A percentile compares a stretch with the other conserved stretches of the same genome.
These are phyloP conservation scores for Ascoidea rubescens DNA, from an alignment of 805 yeast genomes.

Conservation along the genomic window DNA sequence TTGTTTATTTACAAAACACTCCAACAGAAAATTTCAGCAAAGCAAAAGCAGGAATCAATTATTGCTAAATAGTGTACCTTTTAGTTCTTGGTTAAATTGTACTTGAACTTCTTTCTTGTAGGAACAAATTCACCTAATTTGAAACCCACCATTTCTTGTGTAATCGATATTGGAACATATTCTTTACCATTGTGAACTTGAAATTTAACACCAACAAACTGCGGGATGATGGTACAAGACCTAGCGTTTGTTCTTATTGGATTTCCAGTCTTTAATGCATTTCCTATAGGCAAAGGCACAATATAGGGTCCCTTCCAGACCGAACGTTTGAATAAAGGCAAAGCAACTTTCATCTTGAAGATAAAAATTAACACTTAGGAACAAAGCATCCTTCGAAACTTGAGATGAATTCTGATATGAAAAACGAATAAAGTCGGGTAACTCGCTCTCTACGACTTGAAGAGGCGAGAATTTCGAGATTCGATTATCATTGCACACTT, in stretches of 20 bases:
- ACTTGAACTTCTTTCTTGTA: conserved; percentile 78
- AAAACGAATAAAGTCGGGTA: too few species aligned
- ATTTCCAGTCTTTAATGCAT: conserved; percentile 65
- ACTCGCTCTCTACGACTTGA: too few species aligned
- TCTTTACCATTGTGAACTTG: conserved; percentile 95
- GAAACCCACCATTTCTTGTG: conserved; percentile 94
- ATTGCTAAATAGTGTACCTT: too few species aligned
- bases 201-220: conserved; percentile 86
- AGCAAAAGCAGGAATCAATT: too few species aligned
- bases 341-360: conserved; percentile 28
- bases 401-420: too few species aligned
- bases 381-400: too few species aligned
- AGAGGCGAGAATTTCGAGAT: too few species aligned
- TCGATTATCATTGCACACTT: too few species aligned
- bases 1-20: too few species aligned
- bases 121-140: conserved; percentile 93
- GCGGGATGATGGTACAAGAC: conserved; percentile 87
- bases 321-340: conserved; percentile 31
- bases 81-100: conserved; percentile 58
- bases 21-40: too few species aligned
- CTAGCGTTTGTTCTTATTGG: conserved; percentile 96
- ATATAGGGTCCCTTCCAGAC: conserved; percentile 79
- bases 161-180: conserved; percentile 73
- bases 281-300: conserved; percentile 86
- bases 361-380: too few species aligned